Percentiles rank a stretch among this genome's conserved stretches.
Evolutionary conservation across 441 rosid species (phyloP).

Genomic region (Arabidopsis lyrata): DNA sequence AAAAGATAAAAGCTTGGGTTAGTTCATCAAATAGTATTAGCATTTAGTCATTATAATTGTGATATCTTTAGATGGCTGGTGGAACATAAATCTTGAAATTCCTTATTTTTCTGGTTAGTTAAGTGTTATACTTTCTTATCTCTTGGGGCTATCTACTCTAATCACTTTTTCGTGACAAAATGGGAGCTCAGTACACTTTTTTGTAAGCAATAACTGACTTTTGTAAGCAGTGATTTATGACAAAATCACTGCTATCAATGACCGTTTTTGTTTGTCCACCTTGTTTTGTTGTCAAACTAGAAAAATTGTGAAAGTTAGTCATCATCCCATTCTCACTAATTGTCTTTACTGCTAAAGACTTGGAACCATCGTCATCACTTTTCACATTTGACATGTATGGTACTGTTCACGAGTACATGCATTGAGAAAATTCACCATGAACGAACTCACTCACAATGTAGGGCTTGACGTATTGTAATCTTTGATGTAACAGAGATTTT

Average conservation of each 20-base stretch:
- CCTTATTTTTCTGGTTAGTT: too few relatives aligned
- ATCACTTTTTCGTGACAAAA: too few relatives aligned
- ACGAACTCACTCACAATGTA: conserved; percentile 1
- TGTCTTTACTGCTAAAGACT: neutral
- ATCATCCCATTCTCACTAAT: neutral
- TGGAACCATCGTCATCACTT: neutral
- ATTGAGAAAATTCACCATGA: neutral
- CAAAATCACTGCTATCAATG: neutral
- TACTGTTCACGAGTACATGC: neutral
- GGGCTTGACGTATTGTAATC: conserved; percentile 25
- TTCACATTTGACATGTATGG: neutral
- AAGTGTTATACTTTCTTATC: too few relatives aligned
- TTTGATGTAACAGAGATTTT: conserved; percentile 77
- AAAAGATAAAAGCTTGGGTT: neutral
- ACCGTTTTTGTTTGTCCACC: neutral
- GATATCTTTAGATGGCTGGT: neutral
- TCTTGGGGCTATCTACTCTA: too few relatives aligned
- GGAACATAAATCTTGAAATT: neutral
- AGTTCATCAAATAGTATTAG: neutral
- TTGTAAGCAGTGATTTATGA: too few relatives aligned
- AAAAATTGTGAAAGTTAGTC: neutral
- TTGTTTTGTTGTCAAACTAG: neutral
- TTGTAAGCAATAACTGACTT: too few relatives aligned
- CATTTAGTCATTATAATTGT: neutral
- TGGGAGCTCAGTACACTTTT: too few relatives aligned